These are phyloP conservation scores for Pisolithus thermaeus DNA, from an alignment of 1,284 basidiomycete genomes.

Conservation along the genomic window DNA sequence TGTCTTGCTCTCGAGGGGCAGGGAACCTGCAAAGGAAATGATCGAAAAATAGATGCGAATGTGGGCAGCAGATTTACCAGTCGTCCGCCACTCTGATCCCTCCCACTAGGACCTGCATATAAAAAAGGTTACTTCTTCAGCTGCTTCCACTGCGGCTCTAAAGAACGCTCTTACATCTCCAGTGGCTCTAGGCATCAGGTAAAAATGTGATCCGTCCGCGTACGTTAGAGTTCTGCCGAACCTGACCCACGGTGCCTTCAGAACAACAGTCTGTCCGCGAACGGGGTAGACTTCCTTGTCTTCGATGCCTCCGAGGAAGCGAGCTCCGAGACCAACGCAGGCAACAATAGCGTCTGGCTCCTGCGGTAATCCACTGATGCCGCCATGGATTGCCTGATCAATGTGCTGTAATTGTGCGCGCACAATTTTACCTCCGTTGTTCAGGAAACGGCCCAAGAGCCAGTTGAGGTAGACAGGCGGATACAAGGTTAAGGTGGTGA, in stretches of 20 bases:
- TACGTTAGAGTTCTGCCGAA: conserved; percentile 53
- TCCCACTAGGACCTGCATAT: conserved; percentile 54
- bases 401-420: conserved; percentile 60
- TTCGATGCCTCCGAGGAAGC: conserved; percentile 74
- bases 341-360: conserved; percentile 46
- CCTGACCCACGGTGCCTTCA: conserved; percentile 69
- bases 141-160: not conserved
- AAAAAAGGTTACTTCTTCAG: not conserved
- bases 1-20: conserved; percentile 53
- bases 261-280: conserved; percentile 80
- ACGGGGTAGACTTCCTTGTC: conserved; percentile 74
- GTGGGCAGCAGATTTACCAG: conserved; percentile 39
- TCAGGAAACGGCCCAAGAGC: conserved; percentile 56
- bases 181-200: conserved; percentile 64
- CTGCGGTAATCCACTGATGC: conserved; percentile 27
- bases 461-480: conserved; percentile 63
- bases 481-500: conserved; percentile 67
- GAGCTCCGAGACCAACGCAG: conserved; percentile 62
- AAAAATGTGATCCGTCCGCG: conserved; percentile 49
- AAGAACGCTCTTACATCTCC: conserved; percentile 48
- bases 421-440: conserved; percentile 52
- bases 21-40: conserved; percentile 39
- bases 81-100: conserved; percentile 58
- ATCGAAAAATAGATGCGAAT: not conserved
- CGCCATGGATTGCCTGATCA: conserved; percentile 57